Base-by-base conservation (phyloP, 371 early-diverging fungal genomes). In the Dipsacomyces acuminosporus region DNA sequence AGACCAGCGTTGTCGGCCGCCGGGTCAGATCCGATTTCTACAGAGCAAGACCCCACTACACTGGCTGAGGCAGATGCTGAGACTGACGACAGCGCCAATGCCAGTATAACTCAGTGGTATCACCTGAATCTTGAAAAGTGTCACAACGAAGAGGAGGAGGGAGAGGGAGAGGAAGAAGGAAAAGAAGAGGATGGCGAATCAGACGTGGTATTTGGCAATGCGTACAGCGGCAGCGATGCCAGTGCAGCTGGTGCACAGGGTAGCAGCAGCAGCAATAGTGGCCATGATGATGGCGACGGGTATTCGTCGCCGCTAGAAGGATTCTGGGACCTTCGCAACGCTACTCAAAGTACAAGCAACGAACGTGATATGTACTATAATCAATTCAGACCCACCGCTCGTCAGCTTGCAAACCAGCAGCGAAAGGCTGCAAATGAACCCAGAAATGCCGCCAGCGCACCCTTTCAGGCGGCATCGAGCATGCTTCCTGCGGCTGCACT, bases 241-340 rank as follows among this genome's bases (percentile, higher is more conserved):
- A 14, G 34, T 14, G 8, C 8, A 34, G 34, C 34, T 14, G 14
- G 7, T 14, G 38, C 38, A 38, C 3, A n/a, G n/a, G n/a, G n/a
- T n/a, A n/a, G n/a, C n/a, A 3, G 4, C 38, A 38, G 38, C 34
- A 8, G n/a, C 15, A 8, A 38, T 3, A 38, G 8, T 4, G 48
- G 42, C 21, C 33, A 18, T 9, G 40, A 18, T 0, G 13, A 23
- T 46, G 57, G 48, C 6, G 58, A 44, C 9, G 64, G 64, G 21
- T 64, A 58, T 36, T 54, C 54, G 30, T 69, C 69, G 25, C 69
- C 69, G 33, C 51, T 69, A 19, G 69, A 69, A 26, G 69, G 69
- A 3, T 69, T 69, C 52, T 69, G 64, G 54, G 55, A 59, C 38
- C 33, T 69, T 51, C 54, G 59, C 11, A 22, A 44, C 3, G 15